Base-by-base conservation (phyloP, 208 protist species). In the Wallacemonas rigidus region DNA sequence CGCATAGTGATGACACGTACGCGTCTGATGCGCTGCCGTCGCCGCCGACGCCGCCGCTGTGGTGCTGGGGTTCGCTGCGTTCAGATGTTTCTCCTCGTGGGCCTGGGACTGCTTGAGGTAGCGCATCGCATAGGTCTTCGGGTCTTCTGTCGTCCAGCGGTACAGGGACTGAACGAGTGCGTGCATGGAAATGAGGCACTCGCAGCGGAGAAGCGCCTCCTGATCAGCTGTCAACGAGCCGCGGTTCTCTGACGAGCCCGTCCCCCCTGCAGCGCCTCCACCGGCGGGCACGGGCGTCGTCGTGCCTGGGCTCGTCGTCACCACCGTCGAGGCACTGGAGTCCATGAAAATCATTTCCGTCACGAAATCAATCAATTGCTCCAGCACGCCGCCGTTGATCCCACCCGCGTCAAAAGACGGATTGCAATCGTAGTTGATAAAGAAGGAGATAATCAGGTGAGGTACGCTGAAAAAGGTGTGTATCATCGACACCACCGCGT, bases 391-490 rank as follows among this genome's bases (percentile, higher is more conserved):
- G 47, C 89, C 87, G 61, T 88, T 89, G 63, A 83, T 71, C 1
- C 74, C 83, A 17, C 67, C 82, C n/a, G 87, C 63, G 71, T 95
- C 92, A 78, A 93, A 93, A 55, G 71, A 71, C 2, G 89, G 88
- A 72, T 88, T 93, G 79, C 89, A 94, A 71, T 96, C 92, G 71
- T 95, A 93, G 75, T 96, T 96, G 51, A 93, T 82, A 69, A 91
- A 95, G 65, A 89, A 88, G 2, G 86, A 88, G 35, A 96, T 77
- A 69, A 87, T 79, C 3, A 96, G 65, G 70, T 90, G 82, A 14
- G 92, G 88, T 15, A 86, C 64, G 40, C 79, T 51, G 53, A 95
- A 81, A 41, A 96, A 62, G 39, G 88, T 77, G 38, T 81, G 82
- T 3, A 93, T 70, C 85, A 94, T 91, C 9, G 78, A 64, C 4